A percentile compares a stretch with the other conserved stretches of the same genome.
Evolutionary conservation across 352 stramenopile species (phyloP).

Genomic region (Phytophthora fragariae): DNA sequence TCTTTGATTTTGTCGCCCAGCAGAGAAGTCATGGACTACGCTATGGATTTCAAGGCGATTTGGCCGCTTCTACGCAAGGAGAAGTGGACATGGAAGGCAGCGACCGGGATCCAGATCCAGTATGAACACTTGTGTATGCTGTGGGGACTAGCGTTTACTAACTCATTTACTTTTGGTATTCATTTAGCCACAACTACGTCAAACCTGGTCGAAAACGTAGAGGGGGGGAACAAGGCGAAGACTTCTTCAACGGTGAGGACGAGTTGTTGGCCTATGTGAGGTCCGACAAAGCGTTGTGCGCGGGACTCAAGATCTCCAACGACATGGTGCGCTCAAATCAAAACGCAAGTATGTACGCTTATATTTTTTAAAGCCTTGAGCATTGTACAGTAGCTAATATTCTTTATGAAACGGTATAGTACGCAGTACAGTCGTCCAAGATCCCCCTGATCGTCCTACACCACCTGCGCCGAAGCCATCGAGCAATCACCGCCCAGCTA

Average conservation of each 20-base stretch:
- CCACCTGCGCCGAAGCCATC: neutral
- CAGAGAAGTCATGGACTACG: neutral
- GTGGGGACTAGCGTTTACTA: neutral
- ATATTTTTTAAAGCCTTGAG: too few species aligned
- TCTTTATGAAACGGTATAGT: neutral
- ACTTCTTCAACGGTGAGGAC: slow-evolving; percentile 18
- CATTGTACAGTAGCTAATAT: too few species aligned
- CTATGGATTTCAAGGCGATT: neutral
- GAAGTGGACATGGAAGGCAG: neutral
- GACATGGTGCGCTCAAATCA: neutral
- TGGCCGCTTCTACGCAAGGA: neutral
- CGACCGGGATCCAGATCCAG: neutral
- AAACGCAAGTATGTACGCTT: neutral
- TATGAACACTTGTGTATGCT: neutral
- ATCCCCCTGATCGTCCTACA: neutral
- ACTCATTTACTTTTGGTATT: neutral
- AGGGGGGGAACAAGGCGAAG: neutral
- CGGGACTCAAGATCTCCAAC: neutral
- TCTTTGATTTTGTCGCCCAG: neutral
- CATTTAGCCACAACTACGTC: slow-evolving; percentile 8
- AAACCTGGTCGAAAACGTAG: neutral
- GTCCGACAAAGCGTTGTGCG: slow-evolving; percentile 3
- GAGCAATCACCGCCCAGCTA: neutral
- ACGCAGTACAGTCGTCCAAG: neutral
- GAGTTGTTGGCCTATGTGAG: neutral